Evolutionary conservation across 1,284 basidiomycete genomes (phyloP).

Genomic region (Pholiota adiposa): DNA sequence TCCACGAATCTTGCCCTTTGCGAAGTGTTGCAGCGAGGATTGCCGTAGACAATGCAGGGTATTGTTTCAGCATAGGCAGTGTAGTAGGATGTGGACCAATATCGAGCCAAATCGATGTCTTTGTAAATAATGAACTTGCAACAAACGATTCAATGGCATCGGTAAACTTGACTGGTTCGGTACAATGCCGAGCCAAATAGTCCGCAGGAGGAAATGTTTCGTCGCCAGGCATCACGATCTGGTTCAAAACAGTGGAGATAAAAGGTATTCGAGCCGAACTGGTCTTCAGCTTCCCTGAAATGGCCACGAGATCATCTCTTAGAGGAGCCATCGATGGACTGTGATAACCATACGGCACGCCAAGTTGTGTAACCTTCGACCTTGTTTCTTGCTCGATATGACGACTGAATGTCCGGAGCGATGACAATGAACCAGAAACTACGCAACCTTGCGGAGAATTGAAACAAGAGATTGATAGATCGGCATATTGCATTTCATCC

Average conservation of each 20-base stretch:
- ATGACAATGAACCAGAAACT: slow-evolving; percentile 53
- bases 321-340: slow-evolving; percentile 63
- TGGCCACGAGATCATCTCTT: slow-evolving; percentile 45
- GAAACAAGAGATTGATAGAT: slow-evolving; percentile 59
- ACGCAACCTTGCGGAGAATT: slow-evolving; percentile 63
- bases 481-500: slow-evolving; percentile 34
- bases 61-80: slow-evolving; percentile 57
- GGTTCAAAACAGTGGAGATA: slow-evolving; percentile 61
- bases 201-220: slow-evolving; percentile 46
- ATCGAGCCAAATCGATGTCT: slow-evolving; percentile 57
- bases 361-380: slow-evolving; percentile 47
- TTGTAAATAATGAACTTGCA: slow-evolving; percentile 28
- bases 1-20: slow-evolving; percentile 47
- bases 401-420: slow-evolving; percentile 46
- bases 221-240: slow-evolving; percentile 57
- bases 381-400: slow-evolving; percentile 40
- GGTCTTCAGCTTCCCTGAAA: slow-evolving; percentile 43
- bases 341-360: slow-evolving; percentile 68
- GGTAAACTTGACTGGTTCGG: slow-evolving; percentile 62
- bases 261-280: slow-evolving; percentile 57
- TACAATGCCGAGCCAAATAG: slow-evolving; percentile 65
- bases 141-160: slow-evolving; percentile 48
- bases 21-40: slow-evolving; percentile 50
- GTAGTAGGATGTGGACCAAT: slow-evolving; percentile 64
- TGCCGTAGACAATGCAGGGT: slow-evolving; percentile 40